Evolutionary conservation across 768 basidiomycete genomes (phyloP), one percentile per base, ranked within the genome.

Genomic region (Rhodotorula paludigena): DNA sequence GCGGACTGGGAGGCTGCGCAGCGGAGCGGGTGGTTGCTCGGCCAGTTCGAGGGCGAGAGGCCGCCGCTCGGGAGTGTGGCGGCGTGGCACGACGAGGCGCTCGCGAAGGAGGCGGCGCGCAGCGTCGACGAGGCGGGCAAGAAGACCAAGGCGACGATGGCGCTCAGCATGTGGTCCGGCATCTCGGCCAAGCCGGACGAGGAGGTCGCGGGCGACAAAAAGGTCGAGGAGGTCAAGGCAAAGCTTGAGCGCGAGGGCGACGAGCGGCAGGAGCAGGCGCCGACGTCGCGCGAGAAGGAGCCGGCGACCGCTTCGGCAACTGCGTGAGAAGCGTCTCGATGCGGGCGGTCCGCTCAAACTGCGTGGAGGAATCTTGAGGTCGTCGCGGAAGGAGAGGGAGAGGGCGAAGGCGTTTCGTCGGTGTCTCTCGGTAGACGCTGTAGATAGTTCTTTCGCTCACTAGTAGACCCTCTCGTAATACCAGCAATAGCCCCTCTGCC

Each of bases 41-140:
- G 79, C 23, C 59, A 74, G 30, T 67, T 80, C 59, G 47, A 60
- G 10, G 77, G 73, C 5, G 79, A 79, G 51, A 57, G 41, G 5
- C 78, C 78, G 21, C 79, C 78, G 1, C 39, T 78, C 45, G 69
- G 68, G 18, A 64, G 66, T 32, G 36, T 80, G n/a, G 79, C 75
- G 14, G 74, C 74, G 7, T 75, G 74, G 65, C 68, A 59, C 23
- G 74, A 76, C 64, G 49, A 52, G 54, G 69, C 72, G 28, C 21
- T 68, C 35, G 78, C 78, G 7, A 63, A 69, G 32, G 63, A 74
- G 47, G 74, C 74, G 14, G 77, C 76, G 23, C 70, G 68, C 52
- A 76, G 74, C 44, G 78, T 80, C n/a, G 79, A 80, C 69, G 75
- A 74, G 63, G 67, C 75, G 9, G 73, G 74, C 9, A 68, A 69